Percentiles rank a stretch among this genome's conserved stretches.
Evolutionary conservation across 345 rosid species (phyloP).

Genomic region (Bruguiera sexangula): DNA sequence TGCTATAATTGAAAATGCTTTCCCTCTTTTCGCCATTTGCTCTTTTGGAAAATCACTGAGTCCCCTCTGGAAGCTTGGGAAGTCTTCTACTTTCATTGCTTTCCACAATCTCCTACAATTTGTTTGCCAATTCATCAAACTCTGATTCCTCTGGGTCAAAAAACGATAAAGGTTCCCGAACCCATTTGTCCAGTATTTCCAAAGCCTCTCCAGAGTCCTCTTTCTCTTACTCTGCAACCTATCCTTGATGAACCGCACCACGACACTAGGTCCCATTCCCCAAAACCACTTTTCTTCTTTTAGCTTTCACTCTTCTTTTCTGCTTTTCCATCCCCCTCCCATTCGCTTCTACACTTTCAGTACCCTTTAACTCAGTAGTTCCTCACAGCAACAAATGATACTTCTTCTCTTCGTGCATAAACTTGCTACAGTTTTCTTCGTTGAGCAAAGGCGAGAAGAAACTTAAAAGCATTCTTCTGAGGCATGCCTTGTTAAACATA

Average conservation of each 20-base stretch:
- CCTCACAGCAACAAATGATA: conserved; percentile 51
- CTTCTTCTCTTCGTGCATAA: conserved; percentile 46
- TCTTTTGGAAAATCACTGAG: conserved; percentile 85
- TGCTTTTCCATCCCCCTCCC: conserved; percentile 31
- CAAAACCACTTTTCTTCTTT: conserved; percentile 49
- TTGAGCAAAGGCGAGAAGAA: conserved; percentile 30
- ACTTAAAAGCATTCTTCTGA: conserved; percentile 27
- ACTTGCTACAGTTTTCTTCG: conserved; percentile 41
- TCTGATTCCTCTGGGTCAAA: conserved; percentile 45
- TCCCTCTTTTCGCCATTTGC: conserved; percentile 76
- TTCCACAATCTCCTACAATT: conserved; percentile 71
- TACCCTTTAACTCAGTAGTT: conserved; percentile 32
- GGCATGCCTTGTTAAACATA: conserved; percentile 29
- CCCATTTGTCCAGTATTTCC: conserved; percentile 38
- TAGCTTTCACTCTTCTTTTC: conserved; percentile 60
- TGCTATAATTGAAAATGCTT: conserved; percentile 67
- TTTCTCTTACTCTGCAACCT: conserved; percentile 36
- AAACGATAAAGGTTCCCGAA: conserved; percentile 37
- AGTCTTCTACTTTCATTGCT: conserved; percentile 88
- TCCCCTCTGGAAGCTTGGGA: conserved; percentile 92
- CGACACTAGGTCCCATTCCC: conserved; percentile 68
- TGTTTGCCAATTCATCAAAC: conserved; percentile 46
- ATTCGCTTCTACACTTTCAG: conserved; percentile 29
- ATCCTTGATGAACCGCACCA: conserved; percentile 66
- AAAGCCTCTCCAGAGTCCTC: conserved; percentile 25